phyloP scores from a whole-genome alignment of 2,329 filamentous ascomycete species.

The Rhynchosporium secalis region DNA sequence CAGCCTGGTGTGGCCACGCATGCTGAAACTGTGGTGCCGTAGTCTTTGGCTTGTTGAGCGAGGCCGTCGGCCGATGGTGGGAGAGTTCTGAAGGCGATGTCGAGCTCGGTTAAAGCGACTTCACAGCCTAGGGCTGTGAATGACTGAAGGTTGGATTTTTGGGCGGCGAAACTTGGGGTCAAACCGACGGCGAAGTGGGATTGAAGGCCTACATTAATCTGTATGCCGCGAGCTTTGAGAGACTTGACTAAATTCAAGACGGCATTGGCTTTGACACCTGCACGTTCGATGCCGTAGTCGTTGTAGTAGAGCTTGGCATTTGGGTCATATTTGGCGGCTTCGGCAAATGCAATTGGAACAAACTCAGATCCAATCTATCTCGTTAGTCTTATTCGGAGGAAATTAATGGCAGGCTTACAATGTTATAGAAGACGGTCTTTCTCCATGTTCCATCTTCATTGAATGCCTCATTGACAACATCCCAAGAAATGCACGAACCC shows the following conservation, averaged over 20 bases:
- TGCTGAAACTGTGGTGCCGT: conserved; percentile 39
- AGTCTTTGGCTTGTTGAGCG: conserved; percentile 51
- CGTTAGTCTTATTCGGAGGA: not conserved
- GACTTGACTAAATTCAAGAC: conserved; percentile 47
- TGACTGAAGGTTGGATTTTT: conserved; percentile 48
- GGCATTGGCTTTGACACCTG: conserved; percentile 49
- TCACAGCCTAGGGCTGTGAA: conserved; percentile 57
- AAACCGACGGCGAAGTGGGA: conserved; percentile 59
- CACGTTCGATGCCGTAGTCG: conserved; percentile 63
- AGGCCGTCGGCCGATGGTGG: conserved; percentile 46
- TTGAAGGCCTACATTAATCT: conserved; percentile 64
- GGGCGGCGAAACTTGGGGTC: conserved; percentile 48
- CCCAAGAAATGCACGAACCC: conserved; percentile 63
- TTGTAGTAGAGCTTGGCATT: conserved; percentile 44
- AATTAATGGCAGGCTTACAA: conserved; percentile 24
- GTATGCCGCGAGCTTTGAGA: conserved; percentile 50
- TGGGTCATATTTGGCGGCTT: conserved; percentile 33
- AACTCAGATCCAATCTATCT: conserved; percentile 50
- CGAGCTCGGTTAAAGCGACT: conserved; percentile 63
- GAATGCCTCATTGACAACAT: conserved; percentile 66
- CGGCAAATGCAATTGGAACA: conserved; percentile 42
- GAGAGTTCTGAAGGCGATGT: conserved; percentile 52
- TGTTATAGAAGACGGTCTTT: conserved; percentile 53
- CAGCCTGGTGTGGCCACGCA: conserved; percentile 32
- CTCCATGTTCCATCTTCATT: conserved; percentile 58